Base-by-base conservation (phyloP, 2,329 filamentous ascomycete species). In the Fusarium sp. region DNA sequence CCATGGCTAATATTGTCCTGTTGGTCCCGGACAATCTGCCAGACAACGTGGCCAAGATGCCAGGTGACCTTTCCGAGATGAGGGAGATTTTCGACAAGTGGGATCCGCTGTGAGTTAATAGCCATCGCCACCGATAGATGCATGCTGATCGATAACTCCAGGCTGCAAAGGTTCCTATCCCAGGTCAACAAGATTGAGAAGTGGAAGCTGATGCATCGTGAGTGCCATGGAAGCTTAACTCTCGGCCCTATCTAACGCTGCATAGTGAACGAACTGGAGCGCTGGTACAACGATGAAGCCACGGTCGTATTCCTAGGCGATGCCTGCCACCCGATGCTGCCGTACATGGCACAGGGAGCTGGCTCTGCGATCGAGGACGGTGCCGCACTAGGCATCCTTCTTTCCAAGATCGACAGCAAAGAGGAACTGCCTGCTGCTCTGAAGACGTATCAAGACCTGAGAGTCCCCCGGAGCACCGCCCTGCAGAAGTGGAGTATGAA, bases 271-370 rank as follows among this genome's bases (percentile, higher is more conserved):
- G 60, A 63, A 37, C 45, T 63, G 32, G 60, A 63, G 22, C 33
- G 33, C 30, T 63, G 60, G 60, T 40, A 54, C 60, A 63, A 63
- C 45, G 27, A 32, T 50, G 58, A 61, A 61, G 37, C 27, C 38
- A 61, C 58, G 8, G 38, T 61, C 8, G 58, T 61, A 27, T 61
- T 61, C 58, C 38, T 61, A 30, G 60, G 60, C 37, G 60, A 63
- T 30, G 56, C 64, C 14, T 52, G 43, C 32, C 64, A 66, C 20
- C 56, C 56, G 10, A 66, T 66, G 64, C 56, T 66, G 25, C 64
- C 64, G 22, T 66, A 66, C 64, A 43, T 66, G 64, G 64, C 64
- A 52, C 57, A 60, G 17, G 64, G 64, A 33, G 64, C 64, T 54
- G 57, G 40, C 27, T 54, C 40, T 7, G 56, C 64, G 15, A 35